A percentile compares a stretch with the other conserved stretches of the same genome.
Conservation (phyloP, 768 basidiomycete species). For the Agrocybe praecox region DNA sequence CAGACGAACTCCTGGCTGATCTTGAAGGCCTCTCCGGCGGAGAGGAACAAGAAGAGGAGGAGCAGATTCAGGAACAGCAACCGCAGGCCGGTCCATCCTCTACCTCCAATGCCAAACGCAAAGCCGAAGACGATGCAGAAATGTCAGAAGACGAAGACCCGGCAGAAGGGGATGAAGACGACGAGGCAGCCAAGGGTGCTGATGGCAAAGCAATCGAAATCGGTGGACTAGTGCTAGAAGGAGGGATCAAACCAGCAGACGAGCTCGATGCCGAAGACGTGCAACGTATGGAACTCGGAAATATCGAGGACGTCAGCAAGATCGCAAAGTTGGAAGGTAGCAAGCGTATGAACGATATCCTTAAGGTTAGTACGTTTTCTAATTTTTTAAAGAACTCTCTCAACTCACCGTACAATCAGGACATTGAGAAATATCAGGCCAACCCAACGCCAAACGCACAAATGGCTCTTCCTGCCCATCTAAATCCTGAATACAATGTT, state of each 20-base stretch:
- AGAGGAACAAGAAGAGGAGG: conserved; percentile 47
- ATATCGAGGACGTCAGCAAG: conserved; percentile 82
- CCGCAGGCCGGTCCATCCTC: conserved; percentile 3
- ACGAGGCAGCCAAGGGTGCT: conserved; percentile 47
- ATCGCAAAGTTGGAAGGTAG: conserved; percentile 90
- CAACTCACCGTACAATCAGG: conserved; percentile 46
- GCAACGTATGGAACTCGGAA: conserved; percentile 88
- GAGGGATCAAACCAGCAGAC: conserved; percentile 92
- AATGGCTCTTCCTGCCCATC: conserved; percentile 78
- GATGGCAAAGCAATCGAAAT: conserved; percentile 46
- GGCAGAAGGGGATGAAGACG: conserved; percentile 49
- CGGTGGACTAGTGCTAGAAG: conserved; percentile 73
- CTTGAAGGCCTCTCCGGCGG: conserved; percentile 84
- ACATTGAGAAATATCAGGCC: conserved; percentile 84
- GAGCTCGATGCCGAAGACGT: conserved; percentile 95
- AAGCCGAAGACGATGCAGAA: conserved; percentile 49
- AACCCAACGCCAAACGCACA: conserved; percentile 80
- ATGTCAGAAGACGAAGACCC: conserved; percentile 61
- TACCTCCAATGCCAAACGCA: conserved; percentile 55
- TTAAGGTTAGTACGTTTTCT: conserved; percentile 55
- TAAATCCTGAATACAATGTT: conserved; percentile 94
- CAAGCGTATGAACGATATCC: conserved; percentile 84
- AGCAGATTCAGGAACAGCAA: conserved; percentile 15
- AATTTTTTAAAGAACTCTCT: background rate
- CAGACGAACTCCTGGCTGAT: conserved; percentile 92